These are phyloP conservation scores for Talaromyces sp. DNA, from an alignment of 2,329 filamentous ascomycete genomes.

Conservation along the genomic window DNA sequence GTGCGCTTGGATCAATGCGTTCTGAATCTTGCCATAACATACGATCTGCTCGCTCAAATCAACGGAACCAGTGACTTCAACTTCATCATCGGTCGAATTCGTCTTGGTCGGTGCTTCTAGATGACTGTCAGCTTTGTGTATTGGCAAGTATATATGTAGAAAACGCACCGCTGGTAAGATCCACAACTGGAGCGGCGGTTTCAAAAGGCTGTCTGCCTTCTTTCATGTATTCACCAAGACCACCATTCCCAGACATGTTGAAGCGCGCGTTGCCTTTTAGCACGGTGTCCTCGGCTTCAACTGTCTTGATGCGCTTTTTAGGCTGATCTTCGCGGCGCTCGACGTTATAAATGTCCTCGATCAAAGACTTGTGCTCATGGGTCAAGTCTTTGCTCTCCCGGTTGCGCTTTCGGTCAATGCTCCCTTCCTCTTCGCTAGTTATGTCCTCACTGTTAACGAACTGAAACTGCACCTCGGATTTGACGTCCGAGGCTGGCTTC, in stretches of 20 bases:
- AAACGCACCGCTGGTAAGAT: slow-evolving; percentile 40
- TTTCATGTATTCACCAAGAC: slow-evolving; percentile 63
- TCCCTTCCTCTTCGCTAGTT: slow-evolving; percentile 24
- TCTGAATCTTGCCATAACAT: slow-evolving; percentile 74
- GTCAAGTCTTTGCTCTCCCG: slow-evolving; percentile 20
- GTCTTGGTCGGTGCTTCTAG: slow-evolving; percentile 22
- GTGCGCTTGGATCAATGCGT: slow-evolving; percentile 62
- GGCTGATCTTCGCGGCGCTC: slow-evolving; percentile 61
- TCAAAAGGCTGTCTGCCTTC: slow-evolving; percentile 50
- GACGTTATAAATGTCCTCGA: slow-evolving; percentile 74
- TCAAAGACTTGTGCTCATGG: slow-evolving; percentile 39
- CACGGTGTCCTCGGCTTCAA: slow-evolving; percentile 44
- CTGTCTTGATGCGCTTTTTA: slow-evolving; percentile 62
- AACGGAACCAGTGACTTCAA: slow-evolving; percentile 49
- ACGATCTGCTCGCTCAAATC: slow-evolving; percentile 66
- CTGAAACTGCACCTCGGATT: slow-evolving; percentile 25
- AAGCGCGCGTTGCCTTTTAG: slow-evolving; percentile 44
- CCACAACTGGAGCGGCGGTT: slow-evolving; percentile 46
- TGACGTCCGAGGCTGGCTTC: not conserved
- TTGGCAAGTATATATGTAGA: not conserved
- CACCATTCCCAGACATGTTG: slow-evolving; percentile 50
- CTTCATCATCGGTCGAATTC: slow-evolving; percentile 33
- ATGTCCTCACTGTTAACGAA: slow-evolving; percentile 28
- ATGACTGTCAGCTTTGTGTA: not conserved
- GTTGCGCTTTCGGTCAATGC: slow-evolving; percentile 27